These are phyloP conservation scores for Histomonas meleagridis DNA, from an alignment of 208 protist species.

Conservation along the genomic window DNA sequence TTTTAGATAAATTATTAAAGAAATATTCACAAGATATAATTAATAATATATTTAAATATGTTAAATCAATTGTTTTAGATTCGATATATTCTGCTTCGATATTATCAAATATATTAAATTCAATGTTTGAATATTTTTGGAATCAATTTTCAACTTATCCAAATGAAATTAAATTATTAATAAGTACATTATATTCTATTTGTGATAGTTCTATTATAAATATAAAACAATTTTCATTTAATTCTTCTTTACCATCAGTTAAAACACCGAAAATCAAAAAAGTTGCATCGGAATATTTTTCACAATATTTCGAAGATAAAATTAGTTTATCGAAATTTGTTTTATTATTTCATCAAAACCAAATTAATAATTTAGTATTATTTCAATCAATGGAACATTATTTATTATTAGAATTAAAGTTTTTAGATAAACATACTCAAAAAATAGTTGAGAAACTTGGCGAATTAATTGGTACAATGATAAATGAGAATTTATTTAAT, in stretches of 20 bases:
- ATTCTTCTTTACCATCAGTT: background rate
- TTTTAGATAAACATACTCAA: background rate
- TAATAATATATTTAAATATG: background rate
- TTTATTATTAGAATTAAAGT: background rate
- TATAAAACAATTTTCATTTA: background rate
- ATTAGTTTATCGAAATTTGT: background rate
- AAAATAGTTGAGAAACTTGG: background rate
- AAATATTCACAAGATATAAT: background rate
- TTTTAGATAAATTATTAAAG: background rate
- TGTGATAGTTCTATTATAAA: background rate
- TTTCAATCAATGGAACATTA: constrained; percentile 19
- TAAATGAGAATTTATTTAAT: background rate
- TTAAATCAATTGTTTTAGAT: background rate
- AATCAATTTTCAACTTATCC: background rate
- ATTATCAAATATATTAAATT: background rate
- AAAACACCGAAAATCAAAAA: background rate
- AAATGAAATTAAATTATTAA: background rate
- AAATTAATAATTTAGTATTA: background rate
- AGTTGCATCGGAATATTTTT: background rate
- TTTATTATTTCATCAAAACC: background rate
- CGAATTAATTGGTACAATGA: background rate
- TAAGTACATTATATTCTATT: constrained; percentile 14
- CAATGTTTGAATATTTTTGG: background rate
- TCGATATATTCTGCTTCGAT: background rate
- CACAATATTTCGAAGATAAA: background rate